phyloP scores from a whole-genome alignment of 192 early-diverging fungal species.

The Gigaspora rosea region DNA sequence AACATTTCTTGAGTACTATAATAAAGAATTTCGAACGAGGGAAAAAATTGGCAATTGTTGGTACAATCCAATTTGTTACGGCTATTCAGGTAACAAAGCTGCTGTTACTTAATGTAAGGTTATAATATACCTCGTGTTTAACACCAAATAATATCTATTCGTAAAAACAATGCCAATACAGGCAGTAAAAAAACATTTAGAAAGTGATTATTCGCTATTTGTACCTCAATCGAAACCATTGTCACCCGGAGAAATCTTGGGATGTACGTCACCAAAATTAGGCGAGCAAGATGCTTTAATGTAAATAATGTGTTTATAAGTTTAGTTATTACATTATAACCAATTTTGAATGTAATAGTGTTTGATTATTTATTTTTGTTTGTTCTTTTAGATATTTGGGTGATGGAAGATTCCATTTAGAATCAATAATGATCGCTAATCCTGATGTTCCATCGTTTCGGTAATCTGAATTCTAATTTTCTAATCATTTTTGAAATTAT shows the following conservation, averaged over 20 bases:
- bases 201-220: slow-evolving; percentile 63
- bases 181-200: slow-evolving; percentile 60
- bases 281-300: slow-evolving; percentile 60
- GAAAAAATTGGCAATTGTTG: slow-evolving; percentile 78
- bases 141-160: too few relatives aligned
- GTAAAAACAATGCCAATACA: not conserved
- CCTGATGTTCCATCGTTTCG: slow-evolving; percentile 86
- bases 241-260: slow-evolving; percentile 93
- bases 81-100: slow-evolving; percentile 66
- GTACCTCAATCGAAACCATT: slow-evolving; percentile 95
- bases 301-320: slow-evolving; percentile 58
- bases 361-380: slow-evolving; percentile 15
- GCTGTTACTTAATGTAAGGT: not conserved
- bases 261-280: slow-evolving; percentile 91
- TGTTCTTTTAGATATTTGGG: slow-evolving; percentile 62
- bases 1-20: slow-evolving; percentile 92
- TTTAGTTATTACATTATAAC: not conserved
- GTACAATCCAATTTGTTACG: slow-evolving; percentile 93
- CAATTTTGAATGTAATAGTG: slow-evolving; percentile 10
- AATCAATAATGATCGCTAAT: slow-evolving; percentile 99
- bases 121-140: not conserved
- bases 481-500: not conserved
- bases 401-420: slow-evolving; percentile 97
- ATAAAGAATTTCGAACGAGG: slow-evolving; percentile 81
- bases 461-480: slow-evolving; percentile 32